Base-by-base conservation (phyloP, 495 filamentous ascomycete genomes). In the Mytilinidion resinicola region DNA sequence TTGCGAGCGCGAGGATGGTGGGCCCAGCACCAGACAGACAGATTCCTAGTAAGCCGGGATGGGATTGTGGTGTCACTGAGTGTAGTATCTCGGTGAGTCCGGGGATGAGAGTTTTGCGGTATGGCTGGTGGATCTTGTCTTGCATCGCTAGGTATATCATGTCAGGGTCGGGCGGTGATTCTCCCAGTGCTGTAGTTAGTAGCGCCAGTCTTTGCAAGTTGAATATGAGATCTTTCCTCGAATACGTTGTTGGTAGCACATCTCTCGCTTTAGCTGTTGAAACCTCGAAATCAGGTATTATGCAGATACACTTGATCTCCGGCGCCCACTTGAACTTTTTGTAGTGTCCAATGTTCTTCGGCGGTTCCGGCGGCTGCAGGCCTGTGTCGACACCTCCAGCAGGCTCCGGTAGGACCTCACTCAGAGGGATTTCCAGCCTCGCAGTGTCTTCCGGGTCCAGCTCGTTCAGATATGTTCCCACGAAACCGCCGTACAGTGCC, bases 91-190 rank as follows among this genome's bases (percentile, higher is more conserved):
- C 88, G n/a, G 86, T 85, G 53, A 98, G 75, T 0, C 93, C 91
- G 1, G 92, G 93, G 60, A 98, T 91, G 50, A 98, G 78, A 11
- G 78, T 85, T 70, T 88, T 84, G 43, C 93, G 84, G 73, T 97
- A 96, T 9, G 89, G 92, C 71, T 98, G 93, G 72, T 98, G 93
- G 39, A 98, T 79, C 71, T 90, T 93, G 75, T 98, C 93, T 73
- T 96, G 91, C 93, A 98, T 98, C 30, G 89, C 92, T 30, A 91
- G 79, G 76, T 90, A 95, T 69, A 98, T 97, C 72, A 90, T 85
- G 60, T 91, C 86, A 39, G 92, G 82, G 67, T 96, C 85, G n/a
- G 91, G 92, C 7, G 93, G 93, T 14, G 85, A 89, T 60, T 86
- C 81, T 46, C 91, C 91, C 59, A 98, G 76, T 1, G 90, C 90